A percentile compares a stretch with the other conserved stretches of the same genome.
Evolutionary conservation across 2,329 filamentous ascomycete species (phyloP).

Genomic region (Emergomyces pasteurianus): DNA sequence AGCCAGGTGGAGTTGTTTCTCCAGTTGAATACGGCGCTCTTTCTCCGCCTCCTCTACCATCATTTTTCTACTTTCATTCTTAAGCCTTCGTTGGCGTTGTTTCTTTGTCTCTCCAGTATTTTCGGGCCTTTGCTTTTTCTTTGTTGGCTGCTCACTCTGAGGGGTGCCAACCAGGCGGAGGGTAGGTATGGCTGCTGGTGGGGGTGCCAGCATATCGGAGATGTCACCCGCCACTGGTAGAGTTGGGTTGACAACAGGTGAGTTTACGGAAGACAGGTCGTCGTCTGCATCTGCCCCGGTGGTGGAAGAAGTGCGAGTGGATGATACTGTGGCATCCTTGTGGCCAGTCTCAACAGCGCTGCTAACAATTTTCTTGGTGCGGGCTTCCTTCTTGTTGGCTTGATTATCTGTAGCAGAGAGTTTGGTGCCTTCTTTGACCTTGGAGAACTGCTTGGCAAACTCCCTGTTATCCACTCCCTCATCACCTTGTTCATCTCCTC

Average conservation of each 20-base stretch:
- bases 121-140: slow-evolving; percentile 49
- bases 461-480: slow-evolving; percentile 58
- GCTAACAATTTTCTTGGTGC: slow-evolving; percentile 20
- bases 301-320: slow-evolving; percentile 55
- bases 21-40: slow-evolving; percentile 60
- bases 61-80: slow-evolving; percentile 68
- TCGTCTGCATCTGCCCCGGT: slow-evolving; percentile 68
- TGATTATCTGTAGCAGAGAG: slow-evolving; percentile 31
- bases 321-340: slow-evolving; percentile 23
- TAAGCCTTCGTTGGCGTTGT: slow-evolving; percentile 83
- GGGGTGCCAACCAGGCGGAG: slow-evolving; percentile 62
- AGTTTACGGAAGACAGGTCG: slow-evolving; percentile 59
- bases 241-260: slow-evolving; percentile 44
- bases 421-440: slow-evolving; percentile 57
- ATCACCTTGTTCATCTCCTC: slow-evolving; percentile 27
- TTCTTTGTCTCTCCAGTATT: slow-evolving; percentile 79
- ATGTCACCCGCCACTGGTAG: slow-evolving; percentile 49
- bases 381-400: slow-evolving; percentile 56
- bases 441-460: slow-evolving; percentile 63
- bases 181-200: slow-evolving; percentile 53
- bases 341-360: neutral
- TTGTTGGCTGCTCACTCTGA: slow-evolving; percentile 42
- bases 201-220: slow-evolving; percentile 79
- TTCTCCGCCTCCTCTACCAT: slow-evolving; percentile 66
- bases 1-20: slow-evolving; percentile 72